Evolutionary conservation across 768 basidiomycete genomes (phyloP).

Genomic region (Boletus pseudopeckii): DNA sequence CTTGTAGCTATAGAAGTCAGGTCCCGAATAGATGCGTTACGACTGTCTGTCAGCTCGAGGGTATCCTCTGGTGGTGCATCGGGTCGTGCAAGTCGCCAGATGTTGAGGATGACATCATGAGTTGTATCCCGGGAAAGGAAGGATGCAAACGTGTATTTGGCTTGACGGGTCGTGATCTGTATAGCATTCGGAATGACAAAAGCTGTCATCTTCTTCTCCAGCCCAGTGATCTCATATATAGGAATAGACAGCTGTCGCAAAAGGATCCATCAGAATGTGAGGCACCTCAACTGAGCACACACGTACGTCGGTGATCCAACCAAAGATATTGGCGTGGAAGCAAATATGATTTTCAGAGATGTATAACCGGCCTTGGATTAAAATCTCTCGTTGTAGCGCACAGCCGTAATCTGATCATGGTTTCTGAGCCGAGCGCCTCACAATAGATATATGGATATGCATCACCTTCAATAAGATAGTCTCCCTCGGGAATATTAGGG

Average conservation of each 20-base stretch:
- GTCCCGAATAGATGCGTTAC: slow-evolving; percentile 15
- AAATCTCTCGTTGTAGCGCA: slow-evolving; percentile 91
- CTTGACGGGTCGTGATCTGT: slow-evolving; percentile 75
- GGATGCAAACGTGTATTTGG: slow-evolving; percentile 92
- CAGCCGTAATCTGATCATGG: slow-evolving; percentile 84
- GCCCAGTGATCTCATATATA: slow-evolving; percentile 76
- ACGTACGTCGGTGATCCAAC: slow-evolving; percentile 96
- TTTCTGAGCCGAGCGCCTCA: slow-evolving; percentile 1
- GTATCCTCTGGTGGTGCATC: slow-evolving; percentile 69
- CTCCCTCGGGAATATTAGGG: slow-evolving; percentile 83
- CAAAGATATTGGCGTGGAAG: slow-evolving; percentile 99
- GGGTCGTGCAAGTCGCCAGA: slow-evolving; percentile 90
- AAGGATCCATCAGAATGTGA: slow-evolving; percentile 8
- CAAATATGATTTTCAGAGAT: slow-evolving; percentile 99
- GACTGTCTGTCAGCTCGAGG: slow-evolving; percentile 27
- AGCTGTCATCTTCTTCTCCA: slow-evolving; percentile 98
- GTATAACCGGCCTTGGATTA: slow-evolving; percentile 93
- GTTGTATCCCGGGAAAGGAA: slow-evolving; percentile 96
- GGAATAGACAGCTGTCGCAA: slow-evolving; percentile 72
- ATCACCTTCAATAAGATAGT: slow-evolving; percentile 96
- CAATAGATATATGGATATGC: slow-evolving; percentile 10
- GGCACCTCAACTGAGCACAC: not conserved
- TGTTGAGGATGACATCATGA: slow-evolving; percentile 92
- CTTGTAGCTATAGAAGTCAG: slow-evolving; percentile 16
- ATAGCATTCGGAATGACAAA: slow-evolving; percentile 98